These are phyloP conservation scores for Scolecobasidium constrictum DNA, from an alignment of 2,329 filamentous ascomycete genomes.

Conservation along the genomic window DNA sequence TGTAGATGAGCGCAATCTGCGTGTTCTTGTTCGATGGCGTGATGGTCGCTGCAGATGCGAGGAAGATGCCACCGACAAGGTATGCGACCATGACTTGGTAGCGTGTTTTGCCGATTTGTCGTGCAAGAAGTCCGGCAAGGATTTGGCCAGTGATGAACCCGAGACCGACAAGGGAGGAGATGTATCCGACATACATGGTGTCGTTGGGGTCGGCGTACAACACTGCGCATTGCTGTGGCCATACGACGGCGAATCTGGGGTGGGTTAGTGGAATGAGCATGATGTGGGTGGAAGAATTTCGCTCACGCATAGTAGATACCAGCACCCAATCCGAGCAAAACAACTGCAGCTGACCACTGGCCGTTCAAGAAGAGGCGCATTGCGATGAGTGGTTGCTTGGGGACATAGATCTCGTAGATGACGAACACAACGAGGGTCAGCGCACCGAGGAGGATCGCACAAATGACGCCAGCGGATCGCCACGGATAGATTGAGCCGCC, in stretches of 20 bases:
- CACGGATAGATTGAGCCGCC: slow-evolving; percentile 27
- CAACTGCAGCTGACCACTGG: slow-evolving; percentile 18
- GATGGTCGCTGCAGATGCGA: slow-evolving; percentile 14
- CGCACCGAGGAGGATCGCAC: slow-evolving; percentile 26
- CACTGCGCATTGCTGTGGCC: slow-evolving; percentile 18
- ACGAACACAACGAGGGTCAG: slow-evolving; percentile 25
- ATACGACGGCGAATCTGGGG: slow-evolving; percentile 23
- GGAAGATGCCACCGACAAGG: slow-evolving; percentile 15
- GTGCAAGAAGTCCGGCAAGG: slow-evolving; percentile 16
- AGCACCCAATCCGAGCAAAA: slow-evolving; percentile 21
- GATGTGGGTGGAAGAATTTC: too few species aligned
- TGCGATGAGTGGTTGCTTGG: slow-evolving; percentile 24
- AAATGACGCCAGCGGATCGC: slow-evolving; percentile 30
- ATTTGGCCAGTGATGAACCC: slow-evolving; percentile 20
- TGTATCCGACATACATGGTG: slow-evolving; percentile 13
- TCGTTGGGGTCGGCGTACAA: slow-evolving; percentile 16
- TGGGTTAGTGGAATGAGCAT: not conserved
- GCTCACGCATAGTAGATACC: slow-evolving; percentile 23
- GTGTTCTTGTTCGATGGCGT: slow-evolving; percentile 15
- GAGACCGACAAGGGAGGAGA: slow-evolving; percentile 16
- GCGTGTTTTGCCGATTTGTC: slow-evolving; percentile 14
- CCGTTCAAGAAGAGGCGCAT: slow-evolving; percentile 25
- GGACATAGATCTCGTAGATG: slow-evolving; percentile 20
- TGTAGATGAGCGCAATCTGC: slow-evolving; percentile 14
- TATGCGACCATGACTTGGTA: slow-evolving; percentile 18